phyloP scores from a whole-genome alignment of 495 filamentous ascomycete genomes.

The Aspergillus steynii region DNA sequence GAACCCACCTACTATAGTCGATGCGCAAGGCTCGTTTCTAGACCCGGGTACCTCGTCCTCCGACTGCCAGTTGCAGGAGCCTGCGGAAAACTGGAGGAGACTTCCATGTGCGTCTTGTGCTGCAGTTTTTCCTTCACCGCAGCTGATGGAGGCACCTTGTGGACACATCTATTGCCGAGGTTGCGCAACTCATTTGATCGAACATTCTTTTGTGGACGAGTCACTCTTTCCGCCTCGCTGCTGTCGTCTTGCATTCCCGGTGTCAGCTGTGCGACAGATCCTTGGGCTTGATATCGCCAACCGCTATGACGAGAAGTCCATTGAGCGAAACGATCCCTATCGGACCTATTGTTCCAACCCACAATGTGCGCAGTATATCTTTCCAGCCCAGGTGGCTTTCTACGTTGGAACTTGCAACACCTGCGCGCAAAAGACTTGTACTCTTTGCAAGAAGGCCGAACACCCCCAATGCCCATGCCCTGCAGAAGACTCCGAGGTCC shows the following conservation, averaged over 20 bases:
- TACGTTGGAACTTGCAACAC: conserved; percentile 21
- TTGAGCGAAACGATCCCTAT: conserved; percentile 16
- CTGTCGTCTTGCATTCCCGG: conserved; percentile 29
- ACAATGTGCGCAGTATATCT: no score
- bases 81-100: background rate
- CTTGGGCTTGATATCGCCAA: conserved; percentile 14
- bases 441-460: conserved; percentile 30
- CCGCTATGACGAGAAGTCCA: conserved; percentile 18
- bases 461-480: conserved; percentile 27
- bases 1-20: background rate
- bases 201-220: conserved; percentile 28
- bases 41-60: background rate
- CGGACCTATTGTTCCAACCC: no score
- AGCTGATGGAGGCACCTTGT: conserved; percentile 28
- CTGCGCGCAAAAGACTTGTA: conserved; percentile 32
- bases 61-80: conserved; percentile 6
- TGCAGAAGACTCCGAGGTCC: conserved; percentile 14
- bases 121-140: background rate
- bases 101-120: conserved; percentile 18
- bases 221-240: conserved; percentile 42
- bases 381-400: no score
- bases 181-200: conserved; percentile 34
- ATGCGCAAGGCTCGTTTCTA: background rate
- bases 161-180: conserved; percentile 35
- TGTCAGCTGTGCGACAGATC: conserved; percentile 14